Base-by-base conservation (phyloP, 1,139 yeast genomes). In the Yamadazyma sp. region DNA sequence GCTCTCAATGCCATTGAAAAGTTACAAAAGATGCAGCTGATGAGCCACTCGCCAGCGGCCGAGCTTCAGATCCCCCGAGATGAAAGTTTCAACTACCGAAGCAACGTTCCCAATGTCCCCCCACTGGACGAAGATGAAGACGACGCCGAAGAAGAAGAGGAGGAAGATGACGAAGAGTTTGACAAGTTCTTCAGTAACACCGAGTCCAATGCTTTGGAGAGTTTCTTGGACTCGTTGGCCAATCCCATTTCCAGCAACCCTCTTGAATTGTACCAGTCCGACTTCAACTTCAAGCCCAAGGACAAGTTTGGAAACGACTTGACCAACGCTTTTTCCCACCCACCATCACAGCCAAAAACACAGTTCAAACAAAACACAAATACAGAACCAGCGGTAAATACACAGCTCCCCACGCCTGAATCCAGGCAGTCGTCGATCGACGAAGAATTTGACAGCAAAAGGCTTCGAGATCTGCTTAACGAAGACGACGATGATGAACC, bases 141-240 rank as follows among this genome's bases (percentile, higher is more conserved):
- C n/a, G n/a, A n/a, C n/a, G n/a, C n/a, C n/a, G n/a, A 43, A n/a
- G 47, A 41, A 33, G 41, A 40, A 26, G 49, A 48, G 17, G 48
- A 47, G 12, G 55, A 53, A 8, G 44, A 48, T 4, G 59, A 55
- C 9, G 69, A 64, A 34, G 73, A 67, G 5, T 61, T 65, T 47
- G 77, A 71, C 49, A 68, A 69, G 48, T 72, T 72, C 46, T 72
- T 72, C 51, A 64, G 74, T 36, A 60, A 63, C 45, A 69, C 73
- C 9, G 77, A 72, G 50, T 63, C 73, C 14, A 62, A 65, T 47
- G 76, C 76, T 9, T 60, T 72, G 49, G 76, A 71, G 43, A 61
- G 55, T 48, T 72, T 72, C 45, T 61, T 72, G 54, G 77, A 72
- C 48, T 67, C 64, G 45, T 62, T 72, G 53, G 73, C 75, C 17